phyloP scores from a whole-genome alignment of 148 eudicot species.

The Rhododendron vialii region DNA sequence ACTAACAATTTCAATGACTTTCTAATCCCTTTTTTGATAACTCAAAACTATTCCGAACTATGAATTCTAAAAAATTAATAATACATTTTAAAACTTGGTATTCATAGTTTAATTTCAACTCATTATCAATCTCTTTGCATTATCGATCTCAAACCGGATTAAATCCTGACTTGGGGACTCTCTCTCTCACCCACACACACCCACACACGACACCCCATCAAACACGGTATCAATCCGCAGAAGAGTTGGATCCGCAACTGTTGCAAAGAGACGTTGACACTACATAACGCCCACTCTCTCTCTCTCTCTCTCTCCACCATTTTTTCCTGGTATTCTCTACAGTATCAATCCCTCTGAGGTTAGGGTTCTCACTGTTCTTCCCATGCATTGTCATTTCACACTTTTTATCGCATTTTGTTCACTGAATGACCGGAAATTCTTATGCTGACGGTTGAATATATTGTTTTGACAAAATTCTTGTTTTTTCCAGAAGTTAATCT shows the following conservation, averaged over 20 bases:
- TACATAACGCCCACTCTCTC: background rate
- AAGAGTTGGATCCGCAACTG: background rate
- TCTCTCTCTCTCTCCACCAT: background rate
- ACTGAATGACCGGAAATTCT: background rate
- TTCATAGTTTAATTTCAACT: too few species aligned
- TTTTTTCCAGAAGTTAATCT: background rate
- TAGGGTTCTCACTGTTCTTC: background rate
- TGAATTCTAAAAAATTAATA: too few species aligned
- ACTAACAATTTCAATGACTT: too few species aligned
- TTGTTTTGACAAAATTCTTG: background rate
- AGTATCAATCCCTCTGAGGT: background rate
- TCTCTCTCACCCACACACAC: too few species aligned
- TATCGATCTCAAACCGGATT: too few species aligned
- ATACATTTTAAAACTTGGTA: too few species aligned
- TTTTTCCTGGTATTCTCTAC: background rate
- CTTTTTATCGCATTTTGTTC: background rate
- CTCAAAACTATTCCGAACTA: too few species aligned
- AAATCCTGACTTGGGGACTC: too few species aligned
- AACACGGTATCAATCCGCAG: background rate
- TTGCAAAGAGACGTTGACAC: background rate
- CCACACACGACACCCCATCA: too few species aligned
- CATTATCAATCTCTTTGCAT: too few species aligned
- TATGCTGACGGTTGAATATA: background rate
- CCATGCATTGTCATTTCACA: background rate
- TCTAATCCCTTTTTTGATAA: too few species aligned